These are phyloP conservation scores for Bromus sterilis DNA, from an alignment of 176 grass and related monocot species.

Conservation along the genomic window DNA sequence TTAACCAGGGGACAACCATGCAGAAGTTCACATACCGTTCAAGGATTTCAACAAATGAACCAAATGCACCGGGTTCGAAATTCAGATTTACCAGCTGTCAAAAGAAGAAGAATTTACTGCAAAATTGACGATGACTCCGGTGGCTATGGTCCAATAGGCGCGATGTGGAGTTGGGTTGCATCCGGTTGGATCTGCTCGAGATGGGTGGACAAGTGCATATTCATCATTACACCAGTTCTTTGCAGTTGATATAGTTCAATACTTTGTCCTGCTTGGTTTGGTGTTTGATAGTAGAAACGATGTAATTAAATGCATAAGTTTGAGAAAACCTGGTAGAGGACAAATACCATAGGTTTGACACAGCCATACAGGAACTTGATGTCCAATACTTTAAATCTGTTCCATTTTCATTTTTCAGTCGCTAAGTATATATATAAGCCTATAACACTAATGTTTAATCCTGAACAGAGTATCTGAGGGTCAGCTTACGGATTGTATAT, in stretches of 20 bases:
- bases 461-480: background rate
- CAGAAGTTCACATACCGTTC: slow-evolving; percentile 97
- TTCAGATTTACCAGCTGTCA: slow-evolving; percentile 90
- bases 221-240: background rate
- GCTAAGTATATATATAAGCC: background rate
- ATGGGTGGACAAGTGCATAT: background rate
- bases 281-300: background rate
- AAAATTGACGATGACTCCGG: too few species aligned
- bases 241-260: background rate
- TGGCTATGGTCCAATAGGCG: too few species aligned
- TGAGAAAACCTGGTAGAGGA: slow-evolving; percentile 80
- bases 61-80: slow-evolving; percentile 78
- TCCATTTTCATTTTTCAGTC: too few species aligned
- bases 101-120: background rate
- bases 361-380: slow-evolving; percentile 98
- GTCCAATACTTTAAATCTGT: slow-evolving; percentile 78
- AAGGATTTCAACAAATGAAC: slow-evolving; percentile 92
- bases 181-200: too few species aligned
- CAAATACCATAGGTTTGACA: slow-evolving; percentile 81
- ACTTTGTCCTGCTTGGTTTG: background rate
- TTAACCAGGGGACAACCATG: slow-evolving; percentile 85
- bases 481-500: background rate
- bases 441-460: background rate
- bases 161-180: too few species aligned
- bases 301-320: background rate